A percentile compares a stretch with the other conserved stretches of the same genome.
Evolutionary conservation across 352 stramenopile species (phyloP).

Genomic region (Globisporangium barbulae): DNA sequence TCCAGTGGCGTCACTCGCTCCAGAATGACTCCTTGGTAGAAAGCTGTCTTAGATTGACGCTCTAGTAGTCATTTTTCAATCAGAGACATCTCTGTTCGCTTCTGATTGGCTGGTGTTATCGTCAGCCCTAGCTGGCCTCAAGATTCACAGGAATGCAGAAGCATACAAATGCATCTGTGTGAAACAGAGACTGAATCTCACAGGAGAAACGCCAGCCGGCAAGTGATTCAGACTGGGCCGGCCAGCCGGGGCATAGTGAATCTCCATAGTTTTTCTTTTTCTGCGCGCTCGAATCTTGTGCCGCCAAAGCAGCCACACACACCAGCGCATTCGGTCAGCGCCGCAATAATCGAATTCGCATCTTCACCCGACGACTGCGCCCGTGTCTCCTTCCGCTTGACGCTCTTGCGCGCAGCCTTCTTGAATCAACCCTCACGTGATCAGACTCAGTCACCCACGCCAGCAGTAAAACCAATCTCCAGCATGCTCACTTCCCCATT

Average conservation of each 20-base stretch:
- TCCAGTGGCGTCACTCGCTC: background rate
- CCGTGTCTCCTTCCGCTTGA: background rate
- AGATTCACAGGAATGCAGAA: background rate
- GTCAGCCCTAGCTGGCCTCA: background rate
- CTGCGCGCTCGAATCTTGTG: slow-evolving; percentile 29
- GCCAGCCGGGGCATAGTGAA: slow-evolving; percentile 17
- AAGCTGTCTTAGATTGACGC: background rate
- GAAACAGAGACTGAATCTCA: slow-evolving; percentile 14
- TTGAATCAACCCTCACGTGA: slow-evolving; percentile 1
- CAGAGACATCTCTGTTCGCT: background rate
- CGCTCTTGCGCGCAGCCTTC: background rate
- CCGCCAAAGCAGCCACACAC: slow-evolving; percentile 14
- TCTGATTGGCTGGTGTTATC: background rate
- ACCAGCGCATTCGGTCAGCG: background rate
- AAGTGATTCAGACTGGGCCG: background rate
- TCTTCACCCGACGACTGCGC: slow-evolving; percentile 1
- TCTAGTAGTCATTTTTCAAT: background rate
- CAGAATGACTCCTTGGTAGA: background rate
- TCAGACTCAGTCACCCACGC: background rate
- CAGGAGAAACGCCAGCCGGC: background rate
- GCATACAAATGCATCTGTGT: background rate
- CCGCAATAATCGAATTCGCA: slow-evolving; percentile 9
- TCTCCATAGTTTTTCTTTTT: slow-evolving; percentile 62
- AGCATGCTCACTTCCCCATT: slow-evolving; percentile 16
- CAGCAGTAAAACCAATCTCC: background rate